A percentile compares a stretch with the other conserved stretches of the same genome.
These are phyloP conservation scores for Candida sphagnicola DNA, from an alignment of 805 yeast genomes.

Conservation along the genomic window DNA sequence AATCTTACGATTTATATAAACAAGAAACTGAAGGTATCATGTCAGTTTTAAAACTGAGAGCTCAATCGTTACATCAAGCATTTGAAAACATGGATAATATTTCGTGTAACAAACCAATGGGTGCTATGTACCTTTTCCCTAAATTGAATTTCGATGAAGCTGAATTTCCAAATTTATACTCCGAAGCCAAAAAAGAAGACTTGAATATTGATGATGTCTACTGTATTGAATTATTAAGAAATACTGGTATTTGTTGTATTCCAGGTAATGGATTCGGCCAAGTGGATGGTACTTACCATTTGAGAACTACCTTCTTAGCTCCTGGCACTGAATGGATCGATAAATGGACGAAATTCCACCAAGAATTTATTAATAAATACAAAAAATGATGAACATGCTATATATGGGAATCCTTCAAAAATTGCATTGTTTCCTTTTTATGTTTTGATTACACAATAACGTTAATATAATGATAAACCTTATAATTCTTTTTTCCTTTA, in stretches of 20 bases:
- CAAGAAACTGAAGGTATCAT: conserved; percentile 62
- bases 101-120: conserved; percentile 83
- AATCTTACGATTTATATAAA: conserved; percentile 63
- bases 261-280: conserved; percentile 99
- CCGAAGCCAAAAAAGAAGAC: conserved; percentile 53
- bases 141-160: conserved; percentile 52
- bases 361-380: conserved; percentile 59
- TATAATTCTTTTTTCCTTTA: not conserved
- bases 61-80: conserved; percentile 61
- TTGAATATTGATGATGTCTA: conserved; percentile 81
- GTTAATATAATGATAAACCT: too few species aligned
- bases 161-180: conserved; percentile 50
- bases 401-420: too few species aligned
- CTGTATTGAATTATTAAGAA: conserved; percentile 76
- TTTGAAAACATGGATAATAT: conserved; percentile 79
- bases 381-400: too few species aligned
- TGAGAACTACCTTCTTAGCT: conserved; percentile 95
- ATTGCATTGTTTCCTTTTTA: not conserved
- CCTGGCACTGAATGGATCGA: conserved; percentile 91
- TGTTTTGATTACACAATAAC: not conserved
- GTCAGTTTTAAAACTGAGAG: conserved; percentile 57
- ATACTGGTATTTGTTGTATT: conserved; percentile 93
- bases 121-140: conserved; percentile 98
- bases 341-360: conserved; percentile 76
- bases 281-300: conserved; percentile 80